Conservation (phyloP, 1,284 basidiomycete species). For the Irpex sp. region DNA sequence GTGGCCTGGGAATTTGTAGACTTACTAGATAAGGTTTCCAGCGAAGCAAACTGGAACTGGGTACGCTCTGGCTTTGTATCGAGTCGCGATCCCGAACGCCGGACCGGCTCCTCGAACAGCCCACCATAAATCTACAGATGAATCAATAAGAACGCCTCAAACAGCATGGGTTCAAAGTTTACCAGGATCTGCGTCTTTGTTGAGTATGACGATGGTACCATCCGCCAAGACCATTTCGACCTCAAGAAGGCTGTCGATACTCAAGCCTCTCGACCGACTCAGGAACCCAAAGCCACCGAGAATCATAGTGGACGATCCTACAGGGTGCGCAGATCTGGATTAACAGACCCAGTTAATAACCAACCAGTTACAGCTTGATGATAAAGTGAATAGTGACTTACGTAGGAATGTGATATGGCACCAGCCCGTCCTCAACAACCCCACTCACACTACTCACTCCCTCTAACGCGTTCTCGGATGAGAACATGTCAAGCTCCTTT, state of each 20-base stretch:
- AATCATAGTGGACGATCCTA: conserved; percentile 78
- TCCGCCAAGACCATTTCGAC: conserved; percentile 82
- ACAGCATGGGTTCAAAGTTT: too few relatives aligned
- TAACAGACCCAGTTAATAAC: too few relatives aligned
- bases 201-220: conserved; percentile 68
- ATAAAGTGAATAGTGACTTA: conserved; percentile 30
- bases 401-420: conserved; percentile 84
- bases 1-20: not conserved
- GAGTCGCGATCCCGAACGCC: conserved; percentile 79
- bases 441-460: conserved; percentile 36
- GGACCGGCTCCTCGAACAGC: conserved; percentile 83
- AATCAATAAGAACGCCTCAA: not conserved
- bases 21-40: conserved; percentile 83
- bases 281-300: conserved; percentile 89
- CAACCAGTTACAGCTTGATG: too few relatives aligned
- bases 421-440: conserved; percentile 41
- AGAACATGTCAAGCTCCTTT: conserved; percentile 77
- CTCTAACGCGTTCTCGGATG: conserved; percentile 63
- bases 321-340: conserved; percentile 64
- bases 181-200: conserved; percentile 63
- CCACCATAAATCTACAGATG: conserved; percentile 77
- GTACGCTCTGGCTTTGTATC: conserved; percentile 82
- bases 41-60: conserved; percentile 86
- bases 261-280: conserved; percentile 76
- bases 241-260: conserved; percentile 81